phyloP scores from a whole-genome alignment of 805 yeast species.

The Hanseniaspora taiwanica region DNA sequence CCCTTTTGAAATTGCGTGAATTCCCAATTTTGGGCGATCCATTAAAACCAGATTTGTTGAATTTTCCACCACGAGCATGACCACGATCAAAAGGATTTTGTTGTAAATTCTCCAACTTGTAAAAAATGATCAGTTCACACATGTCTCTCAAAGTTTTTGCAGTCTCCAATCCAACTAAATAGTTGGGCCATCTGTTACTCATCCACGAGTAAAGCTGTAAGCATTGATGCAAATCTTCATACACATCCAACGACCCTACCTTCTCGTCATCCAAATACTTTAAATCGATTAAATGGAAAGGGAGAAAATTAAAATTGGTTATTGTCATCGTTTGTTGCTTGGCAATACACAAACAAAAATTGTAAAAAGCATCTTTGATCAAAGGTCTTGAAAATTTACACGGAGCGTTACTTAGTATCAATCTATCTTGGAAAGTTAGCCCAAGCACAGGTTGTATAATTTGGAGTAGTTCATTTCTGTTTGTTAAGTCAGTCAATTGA shows the following conservation, averaged over 20 bases:
- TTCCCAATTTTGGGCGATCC: too few relatives aligned
- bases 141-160: slow-evolving; percentile 57
- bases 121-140: slow-evolving; percentile 42
- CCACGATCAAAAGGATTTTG: background rate
- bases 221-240: slow-evolving; percentile 56
- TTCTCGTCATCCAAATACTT: slow-evolving; percentile 12
- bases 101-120: slow-evolving; percentile 13
- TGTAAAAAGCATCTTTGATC: slow-evolving; percentile 31
- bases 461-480: slow-evolving; percentile 28
- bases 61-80: background rate
- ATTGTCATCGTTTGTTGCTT: slow-evolving; percentile 39
- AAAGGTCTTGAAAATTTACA: slow-evolving; percentile 27
- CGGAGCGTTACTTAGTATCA: slow-evolving; percentile 51
- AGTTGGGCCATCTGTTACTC: slow-evolving; percentile 71
- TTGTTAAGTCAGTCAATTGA: slow-evolving; percentile 16
- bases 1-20: too few relatives aligned
- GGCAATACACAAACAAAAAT: slow-evolving; percentile 42
- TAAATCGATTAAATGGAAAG: slow-evolving; percentile 18
- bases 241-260: slow-evolving; percentile 13
- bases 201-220: slow-evolving; percentile 73
- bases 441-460: slow-evolving; percentile 31
- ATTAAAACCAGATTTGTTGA: background rate
- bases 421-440: slow-evolving; percentile 42
- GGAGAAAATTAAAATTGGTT: slow-evolving; percentile 33
- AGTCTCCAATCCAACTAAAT: slow-evolving; percentile 62